A percentile compares a stretch with the other conserved stretches of the same genome.
Conservation (phyloP, 2,329 filamentous ascomycete genomes). For the Allantophomopsis lycopodina region DNA sequence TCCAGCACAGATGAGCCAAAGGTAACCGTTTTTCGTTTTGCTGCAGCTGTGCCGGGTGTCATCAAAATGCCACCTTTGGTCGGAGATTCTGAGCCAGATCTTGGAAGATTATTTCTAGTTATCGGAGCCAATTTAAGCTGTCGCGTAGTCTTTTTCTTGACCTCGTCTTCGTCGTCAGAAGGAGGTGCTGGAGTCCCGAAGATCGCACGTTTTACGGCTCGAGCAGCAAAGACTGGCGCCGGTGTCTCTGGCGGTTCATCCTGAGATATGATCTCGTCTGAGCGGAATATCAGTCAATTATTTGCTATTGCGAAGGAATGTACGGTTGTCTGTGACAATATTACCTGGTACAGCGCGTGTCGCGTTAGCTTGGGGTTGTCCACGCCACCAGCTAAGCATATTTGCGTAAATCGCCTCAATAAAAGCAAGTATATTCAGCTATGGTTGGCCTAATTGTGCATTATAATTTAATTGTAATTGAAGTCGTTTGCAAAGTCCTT, state of each 20-base stretch:
- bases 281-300: not conserved
- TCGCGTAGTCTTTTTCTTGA: not conserved
- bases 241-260: constrained; percentile 47
- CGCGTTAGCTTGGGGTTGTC: not conserved
- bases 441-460: too few species aligned
- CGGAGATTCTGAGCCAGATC: constrained; percentile 12
- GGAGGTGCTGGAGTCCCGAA: constrained; percentile 38
- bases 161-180: not conserved
- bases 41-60: constrained; percentile 47
- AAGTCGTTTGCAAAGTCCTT: too few species aligned
- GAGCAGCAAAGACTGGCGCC: constrained; percentile 51
- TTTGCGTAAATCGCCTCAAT: not conserved
- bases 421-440: too few species aligned
- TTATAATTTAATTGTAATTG: too few species aligned
- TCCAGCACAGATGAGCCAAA: constrained; percentile 41
- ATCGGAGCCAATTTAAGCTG: constrained; percentile 7
- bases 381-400: not conserved
- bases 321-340: not conserved
- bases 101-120: constrained; percentile 5
- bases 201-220: constrained; percentile 48
- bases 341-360: not conserved
- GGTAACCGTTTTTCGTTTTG: constrained; percentile 49
- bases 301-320: not conserved
- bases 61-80: constrained; percentile 38
- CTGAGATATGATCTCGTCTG: not conserved